Evolutionary conservation across 2,329 filamentous ascomycete genomes (phyloP).

Genomic region (Botrytis fragariae): DNA sequence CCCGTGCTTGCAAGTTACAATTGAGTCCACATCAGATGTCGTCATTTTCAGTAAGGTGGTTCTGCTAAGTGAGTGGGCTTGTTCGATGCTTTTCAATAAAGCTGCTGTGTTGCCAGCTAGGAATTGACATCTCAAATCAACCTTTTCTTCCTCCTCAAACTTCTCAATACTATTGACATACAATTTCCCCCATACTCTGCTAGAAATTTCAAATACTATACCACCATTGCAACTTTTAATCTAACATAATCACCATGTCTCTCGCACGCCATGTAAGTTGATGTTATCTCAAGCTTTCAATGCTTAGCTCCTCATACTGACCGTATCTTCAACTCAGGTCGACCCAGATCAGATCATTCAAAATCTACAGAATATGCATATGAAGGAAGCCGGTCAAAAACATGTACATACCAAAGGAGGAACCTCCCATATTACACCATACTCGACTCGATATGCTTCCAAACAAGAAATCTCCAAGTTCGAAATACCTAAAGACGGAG

Average conservation of each 20-base stretch:
- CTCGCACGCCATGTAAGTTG: constrained; percentile 48
- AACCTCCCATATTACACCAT: constrained; percentile 55
- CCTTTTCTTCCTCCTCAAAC: background rate
- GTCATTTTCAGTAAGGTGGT: background rate
- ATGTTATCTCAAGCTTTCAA: background rate
- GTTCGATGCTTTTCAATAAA: background rate
- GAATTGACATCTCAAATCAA: background rate
- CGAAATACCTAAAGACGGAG: constrained; percentile 54
- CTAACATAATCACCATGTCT: constrained; percentile 42
- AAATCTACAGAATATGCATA: constrained; percentile 48
- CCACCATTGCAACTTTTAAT: background rate
- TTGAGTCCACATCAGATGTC: background rate
- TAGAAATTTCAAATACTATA: background rate
- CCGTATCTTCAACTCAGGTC: constrained; percentile 41
- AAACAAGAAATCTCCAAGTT: constrained; percentile 58
- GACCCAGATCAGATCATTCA: constrained; percentile 56
- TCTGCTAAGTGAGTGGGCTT: background rate
- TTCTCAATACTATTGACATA: background rate
- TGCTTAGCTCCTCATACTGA: background rate
- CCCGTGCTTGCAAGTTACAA: background rate
- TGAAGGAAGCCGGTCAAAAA: constrained; percentile 39
- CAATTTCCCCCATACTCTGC: background rate
- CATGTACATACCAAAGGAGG: constrained; percentile 43
- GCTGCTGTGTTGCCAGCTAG: background rate
- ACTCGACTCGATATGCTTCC: constrained; percentile 56